These are phyloP conservation scores for Phytophthora tubulina DNA, from an alignment of 352 stramenopile species.

Conservation along the genomic window DNA sequence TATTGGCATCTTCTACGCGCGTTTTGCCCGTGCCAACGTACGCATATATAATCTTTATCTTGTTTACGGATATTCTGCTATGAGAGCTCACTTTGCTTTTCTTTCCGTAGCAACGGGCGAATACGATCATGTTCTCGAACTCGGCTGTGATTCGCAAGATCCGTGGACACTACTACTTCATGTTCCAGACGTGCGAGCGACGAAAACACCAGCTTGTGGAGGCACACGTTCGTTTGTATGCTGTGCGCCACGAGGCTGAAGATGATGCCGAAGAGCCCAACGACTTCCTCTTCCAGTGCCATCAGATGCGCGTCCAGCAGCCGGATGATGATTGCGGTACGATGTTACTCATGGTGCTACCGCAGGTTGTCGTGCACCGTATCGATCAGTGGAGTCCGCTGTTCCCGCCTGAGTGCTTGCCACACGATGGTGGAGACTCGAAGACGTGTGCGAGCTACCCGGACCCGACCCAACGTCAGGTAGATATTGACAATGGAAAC, in stretches of 20 bases:
- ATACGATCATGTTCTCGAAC: conserved; percentile 90
- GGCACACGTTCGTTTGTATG: conserved; percentile 85
- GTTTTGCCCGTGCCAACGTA: conserved; percentile 84
- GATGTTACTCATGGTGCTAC: conserved; percentile 87
- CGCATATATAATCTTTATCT: conserved; percentile 11
- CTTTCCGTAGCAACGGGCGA: conserved; percentile 71
- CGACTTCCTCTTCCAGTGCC: conserved; percentile 78
- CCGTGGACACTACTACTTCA: conserved; percentile 91
- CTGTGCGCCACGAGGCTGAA: conserved; percentile 75
- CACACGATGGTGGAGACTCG: conserved; percentile 52
- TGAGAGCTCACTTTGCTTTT: conserved; percentile 2
- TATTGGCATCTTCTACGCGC: conserved; percentile 89
- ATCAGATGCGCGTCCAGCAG: conserved; percentile 91
- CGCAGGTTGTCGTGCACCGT: conserved; percentile 84
- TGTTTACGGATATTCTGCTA: not conserved
- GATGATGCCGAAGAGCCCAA: conserved; percentile 48
- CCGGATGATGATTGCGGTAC: conserved; percentile 83
- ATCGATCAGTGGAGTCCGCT: conserved; percentile 89
- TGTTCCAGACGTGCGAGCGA: conserved; percentile 92
- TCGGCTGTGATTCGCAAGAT: conserved; percentile 90
- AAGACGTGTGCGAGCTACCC: conserved; percentile 71
- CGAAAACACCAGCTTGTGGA: conserved; percentile 91
- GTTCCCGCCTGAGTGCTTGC: conserved; percentile 83
- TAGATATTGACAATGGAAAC: conserved; percentile 89
- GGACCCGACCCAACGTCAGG: conserved; percentile 72